Base-by-base conservation (phyloP, 495 filamentous ascomycete species). In the Aspergillus wentii region DNA sequence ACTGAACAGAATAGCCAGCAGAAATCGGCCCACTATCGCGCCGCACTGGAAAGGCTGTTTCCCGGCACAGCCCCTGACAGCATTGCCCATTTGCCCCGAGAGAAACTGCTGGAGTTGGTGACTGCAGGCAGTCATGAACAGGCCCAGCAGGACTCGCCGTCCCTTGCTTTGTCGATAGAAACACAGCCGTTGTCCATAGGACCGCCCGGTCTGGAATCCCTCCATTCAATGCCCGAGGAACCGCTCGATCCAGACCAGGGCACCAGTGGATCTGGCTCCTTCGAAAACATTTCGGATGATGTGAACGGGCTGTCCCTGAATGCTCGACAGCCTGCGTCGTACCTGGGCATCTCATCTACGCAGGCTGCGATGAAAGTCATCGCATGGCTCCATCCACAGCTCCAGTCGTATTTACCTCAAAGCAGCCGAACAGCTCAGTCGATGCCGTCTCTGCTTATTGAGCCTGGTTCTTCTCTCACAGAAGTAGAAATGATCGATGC, bases 291-390 rank as follows among this genome's bases (percentile, higher is more conserved):
- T 21, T 54, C 78, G 2, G 82, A 86, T 52, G 82, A 86, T 55
- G 79, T 86, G 26, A 86, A 86, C 56, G 79, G 75, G 0, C 65
- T 86, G 1, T 82, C 79, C 15, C 66, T 82, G 47, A 63, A 72
- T 2, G 23, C 28, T 10, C 46, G 46, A 17, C 38, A 46, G 25
- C 75, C 80, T 35, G 71, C 79, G 8, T 85, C 82, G 4, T 86
- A 85, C 49, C 68, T 85, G 1, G 82, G 82, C 11, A 72, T 81
- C 15, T 83, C 5, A n/a, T n/a, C n/a, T n/a, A n/a, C n/a, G n/a
- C 56, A 74, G 27, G 68, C 66, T 23, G 75, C 74, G 1, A 68
- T 85, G 22, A 46, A 48, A 23, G 46, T 49, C 30, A 56, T 56
- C 22, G 31, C 34, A 61, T 74, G 16, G 62, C 71, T 41, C 35